Base-by-base conservation (phyloP, 2,329 filamentous ascomycete species). In the Aspergillus eucalypticola region DNA sequence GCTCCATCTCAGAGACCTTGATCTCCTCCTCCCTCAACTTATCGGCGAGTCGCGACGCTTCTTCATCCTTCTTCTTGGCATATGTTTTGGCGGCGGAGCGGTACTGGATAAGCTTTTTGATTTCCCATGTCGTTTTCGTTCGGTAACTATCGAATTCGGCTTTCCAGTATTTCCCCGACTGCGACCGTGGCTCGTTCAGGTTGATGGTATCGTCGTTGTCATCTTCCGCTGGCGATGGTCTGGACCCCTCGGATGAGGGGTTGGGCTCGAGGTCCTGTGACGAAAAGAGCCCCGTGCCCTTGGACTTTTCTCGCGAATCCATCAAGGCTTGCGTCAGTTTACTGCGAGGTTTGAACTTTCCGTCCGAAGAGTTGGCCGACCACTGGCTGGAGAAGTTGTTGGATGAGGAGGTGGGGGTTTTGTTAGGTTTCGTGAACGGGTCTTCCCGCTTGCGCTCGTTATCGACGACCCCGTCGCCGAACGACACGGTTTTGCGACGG, bases 111-210 rank as follows among this genome's bases (percentile, higher is more conserved):
- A 88, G 76, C 66, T 84, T 86, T 69, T 82, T 85, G 68, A 87
- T 83, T 67, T 88, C 85, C 41, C 78, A 79, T 61, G 85, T 82
- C 38, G 85, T 87, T 51, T 80, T 83, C 21, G 79, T 77, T 15
- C 84, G 78, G 66, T 88, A 88, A 41, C 76, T 79, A 56, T 87
- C 83, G 66, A 84, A 87, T 62, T 87, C 82, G 10, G 80, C 78
- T 70, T 87, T 87, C 85, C 85, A 88, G 67, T 86, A 86, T 65
- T 82, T 82, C 2, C 84, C 85, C 5, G 84, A 86, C 54, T 84
- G 81, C 0, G 84, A 85, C 21, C 79, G 78, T 2, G 85, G 84
- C 44, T 84, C 80, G 27, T 79, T 75, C 13, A 85, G 67, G 62
- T 86, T 84, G 21, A 81, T 72, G 0, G 83, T 85, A 32, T 81